A percentile compares a stretch with the other conserved stretches of the same genome.
phyloP scores from a whole-genome alignment of 2,329 filamentous ascomycete species.

The Ramularia collo-cygni region DNA sequence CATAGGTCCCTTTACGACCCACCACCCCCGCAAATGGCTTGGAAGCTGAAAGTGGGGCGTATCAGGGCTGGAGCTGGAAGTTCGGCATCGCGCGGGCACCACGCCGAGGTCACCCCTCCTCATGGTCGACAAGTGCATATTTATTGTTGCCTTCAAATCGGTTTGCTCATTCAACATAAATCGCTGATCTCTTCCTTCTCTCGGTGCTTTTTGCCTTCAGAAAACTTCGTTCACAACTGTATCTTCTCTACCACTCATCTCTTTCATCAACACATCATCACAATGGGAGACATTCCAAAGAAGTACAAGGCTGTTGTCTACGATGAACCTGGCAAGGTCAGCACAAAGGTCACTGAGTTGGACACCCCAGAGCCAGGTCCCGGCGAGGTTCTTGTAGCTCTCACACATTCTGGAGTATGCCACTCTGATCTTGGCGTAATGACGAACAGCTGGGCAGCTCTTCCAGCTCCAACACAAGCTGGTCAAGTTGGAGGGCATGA shows the following conservation, averaged over 20 bases:
- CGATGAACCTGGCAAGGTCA: slow-evolving; percentile 58
- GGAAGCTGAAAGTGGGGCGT: not conserved
- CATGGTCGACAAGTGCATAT: not conserved
- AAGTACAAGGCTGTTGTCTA: slow-evolving; percentile 60
- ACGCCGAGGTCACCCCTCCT: slow-evolving; percentile 5
- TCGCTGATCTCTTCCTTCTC: not conserved
- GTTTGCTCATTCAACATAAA: slow-evolving; percentile 2
- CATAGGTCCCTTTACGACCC: not conserved
- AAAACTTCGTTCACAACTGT: too few species aligned
- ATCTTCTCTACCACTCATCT: not conserved
- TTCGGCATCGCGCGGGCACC: not conserved
- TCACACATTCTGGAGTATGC: slow-evolving; percentile 58
- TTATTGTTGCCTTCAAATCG: not conserved
- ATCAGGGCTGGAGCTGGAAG: slow-evolving; percentile 1
- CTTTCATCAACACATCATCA: not conserved
- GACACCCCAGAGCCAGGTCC: slow-evolving; percentile 58
- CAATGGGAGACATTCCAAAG: slow-evolving; percentile 38
- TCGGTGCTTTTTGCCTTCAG: too few species aligned
- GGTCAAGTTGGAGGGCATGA: slow-evolving; percentile 65
- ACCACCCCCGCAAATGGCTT: slow-evolving; percentile 5
- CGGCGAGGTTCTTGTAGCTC: slow-evolving; percentile 39
- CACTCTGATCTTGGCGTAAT: slow-evolving; percentile 56
- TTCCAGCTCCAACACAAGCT: slow-evolving; percentile 52
- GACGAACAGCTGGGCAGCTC: slow-evolving; percentile 37
- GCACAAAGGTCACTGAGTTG: slow-evolving; percentile 56